Base-by-base conservation (phyloP, 257 asterid species). In the Lantana camara region DNA sequence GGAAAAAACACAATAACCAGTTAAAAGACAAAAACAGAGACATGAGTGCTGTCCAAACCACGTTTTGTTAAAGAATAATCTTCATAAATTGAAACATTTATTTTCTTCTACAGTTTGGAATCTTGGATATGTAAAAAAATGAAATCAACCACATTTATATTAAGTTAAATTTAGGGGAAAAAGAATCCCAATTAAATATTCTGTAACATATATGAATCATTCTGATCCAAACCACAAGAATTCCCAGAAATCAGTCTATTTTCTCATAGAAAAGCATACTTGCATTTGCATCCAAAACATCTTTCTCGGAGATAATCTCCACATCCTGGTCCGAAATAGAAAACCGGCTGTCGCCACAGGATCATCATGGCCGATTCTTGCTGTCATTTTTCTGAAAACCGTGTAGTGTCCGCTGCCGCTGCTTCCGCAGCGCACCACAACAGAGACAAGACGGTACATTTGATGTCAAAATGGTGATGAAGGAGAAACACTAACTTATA, bases 361-460 rank as follows among this genome's bases (percentile, higher is more conserved):
- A 65, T 80, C 84, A 13, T 81, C 95, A 22, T 78, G 76, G 3
- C 82, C 77, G 32, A 76, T 30, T 52, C 67, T 79, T 20, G 78
- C 80, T 7, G 57, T 74, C 60, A 80, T 95, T 76, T 79, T 88
- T 67, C 95, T 81, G 82, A 87, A n/a, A 57, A 93, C 92, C 4
- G 75, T 86, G 86, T 93, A 93, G 75, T 93, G 99, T 37, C 99
- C 99, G 4, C 84, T 72, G 69, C 87, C 90, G 19, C 82, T 83
- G 35, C 58, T 72, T 45, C 99, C 99, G 37, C 70, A 87, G 79
- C 90, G 99, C 81, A 82, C 86, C 41, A 93, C 95, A 4, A 85
- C 95, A 3, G 99, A 87, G 50, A 84, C 86, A 9, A 93, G 84
- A 14, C 83, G 81, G 71, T 93, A 93, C 16, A 45, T 70, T 40